Evolutionary conservation across 768 basidiomycete genomes (phyloP).

Genomic region (Xerocomellus dryophilus): DNA sequence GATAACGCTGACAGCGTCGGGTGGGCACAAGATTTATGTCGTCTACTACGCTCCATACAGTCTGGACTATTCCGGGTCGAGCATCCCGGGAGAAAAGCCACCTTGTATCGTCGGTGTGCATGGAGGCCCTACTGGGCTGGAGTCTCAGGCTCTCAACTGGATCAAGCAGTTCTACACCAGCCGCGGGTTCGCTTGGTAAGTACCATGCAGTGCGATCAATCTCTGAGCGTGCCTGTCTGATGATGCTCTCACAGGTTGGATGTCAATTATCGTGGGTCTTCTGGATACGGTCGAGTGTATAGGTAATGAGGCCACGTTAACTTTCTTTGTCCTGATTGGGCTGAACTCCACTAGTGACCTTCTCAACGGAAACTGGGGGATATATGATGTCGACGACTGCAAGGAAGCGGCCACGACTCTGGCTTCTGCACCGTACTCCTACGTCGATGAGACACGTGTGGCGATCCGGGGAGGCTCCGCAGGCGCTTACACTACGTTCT

Average conservation of each 20-base stretch:
- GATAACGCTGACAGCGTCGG: neutral
- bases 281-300: conserved; percentile 68
- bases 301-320: conserved; percentile 31
- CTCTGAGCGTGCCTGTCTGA: neutral
- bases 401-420: conserved; percentile 31
- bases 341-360: conserved; percentile 37
- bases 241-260: conserved; percentile 46
- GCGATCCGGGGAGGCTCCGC: conserved; percentile 70
- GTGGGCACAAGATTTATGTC: conserved; percentile 40
- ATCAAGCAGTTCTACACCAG: conserved; percentile 61
- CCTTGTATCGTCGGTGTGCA: conserved; percentile 64
- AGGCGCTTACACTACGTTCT: conserved; percentile 68
- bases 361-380: conserved; percentile 64
- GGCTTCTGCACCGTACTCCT: conserved; percentile 35
- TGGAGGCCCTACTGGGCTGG: conserved; percentile 62
- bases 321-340: neutral
- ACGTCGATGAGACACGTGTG: conserved; percentile 59
- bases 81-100: no score
- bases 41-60: conserved; percentile 64
- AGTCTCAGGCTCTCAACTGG: conserved; percentile 48
- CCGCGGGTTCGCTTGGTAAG: conserved; percentile 66
- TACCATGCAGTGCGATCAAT: neutral
- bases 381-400: conserved; percentile 66
- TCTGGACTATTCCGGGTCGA: conserved; percentile 52
- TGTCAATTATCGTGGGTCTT: conserved; percentile 74